Evolutionary conservation across 2,329 filamentous ascomycete species (phyloP), one percentile per base, ranked within the genome.

Genomic region (Aspergillus nomiae): DNA sequence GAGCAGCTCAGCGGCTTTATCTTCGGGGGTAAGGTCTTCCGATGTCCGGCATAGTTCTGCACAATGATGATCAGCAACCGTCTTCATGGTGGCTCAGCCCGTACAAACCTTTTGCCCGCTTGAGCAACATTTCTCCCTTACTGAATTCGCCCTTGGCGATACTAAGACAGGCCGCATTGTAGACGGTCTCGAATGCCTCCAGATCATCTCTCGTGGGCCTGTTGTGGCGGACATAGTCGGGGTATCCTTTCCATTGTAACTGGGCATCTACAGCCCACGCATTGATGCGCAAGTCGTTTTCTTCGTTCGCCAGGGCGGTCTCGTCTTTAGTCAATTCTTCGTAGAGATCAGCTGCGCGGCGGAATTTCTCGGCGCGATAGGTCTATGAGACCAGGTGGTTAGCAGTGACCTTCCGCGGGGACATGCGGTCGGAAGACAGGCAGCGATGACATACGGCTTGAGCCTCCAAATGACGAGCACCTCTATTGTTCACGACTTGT

Each of bases 111-210:
- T 84, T 85, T 32, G 87, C 85, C 63, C 87, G 80, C 74, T 83
- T 86, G 62, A 90, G 73, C 61, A 89, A 79, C 36, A 89, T 75
- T 65, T 87, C 85, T 26, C 81, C 86, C 69, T 88, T 84, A 3
- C 77, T 81, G 54, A 88, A 78, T 69, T 87, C 85, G 48, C 86
- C 86, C 68, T 85, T 82, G 45, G 86, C 86, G 71, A 90, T 86
- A 70, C 85, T 86, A 61, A 83, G 81, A 73, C 87, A 89, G 41
- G 87, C 87, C 10, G 86, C 85, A 74, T 90, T 89, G 75, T 87
- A 90, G 3, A 86, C 83, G 4, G 85, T 89, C 73, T 90, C 87
- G 64, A 89, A 89, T 0, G 85, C 82, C 63, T 89, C 86, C 59
- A 89, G 71, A 70, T 89, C 87, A 69, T 88, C 86, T 67, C 85